phyloP scores from a whole-genome alignment of 2,329 filamentous ascomycete species.

The Arachnopeziza araneosa region DNA sequence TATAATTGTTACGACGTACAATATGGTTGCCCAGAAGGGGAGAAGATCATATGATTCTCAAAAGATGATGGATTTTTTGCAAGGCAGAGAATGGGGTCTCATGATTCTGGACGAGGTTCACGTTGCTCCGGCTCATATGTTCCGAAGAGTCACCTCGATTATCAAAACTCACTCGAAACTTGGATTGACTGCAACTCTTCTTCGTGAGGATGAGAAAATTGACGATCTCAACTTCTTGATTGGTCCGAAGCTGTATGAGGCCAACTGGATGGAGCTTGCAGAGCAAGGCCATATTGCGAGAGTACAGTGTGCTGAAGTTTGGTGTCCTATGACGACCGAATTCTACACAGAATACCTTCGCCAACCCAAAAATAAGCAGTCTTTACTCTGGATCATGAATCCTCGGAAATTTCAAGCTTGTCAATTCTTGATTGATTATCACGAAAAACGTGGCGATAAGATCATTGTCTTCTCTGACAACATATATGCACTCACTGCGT shows the following conservation, averaged over 20 bases:
- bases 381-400: constrained; percentile 91
- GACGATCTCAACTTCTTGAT: constrained; percentile 96
- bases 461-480: constrained; percentile 99
- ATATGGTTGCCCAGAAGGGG: constrained; percentile 92
- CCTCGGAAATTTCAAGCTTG: constrained; percentile 95
- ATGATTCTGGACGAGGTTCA: constrained; percentile 98
- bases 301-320: constrained; percentile 97
- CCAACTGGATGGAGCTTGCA: constrained; percentile 98
- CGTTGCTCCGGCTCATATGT: constrained; percentile 94
- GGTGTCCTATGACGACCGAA: constrained; percentile 98
- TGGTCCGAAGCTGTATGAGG: constrained; percentile 94
- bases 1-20: constrained; percentile 96
- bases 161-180: constrained; percentile 96
- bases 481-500: constrained; percentile 82
- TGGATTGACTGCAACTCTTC: constrained; percentile 85
- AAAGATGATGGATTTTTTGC: constrained; percentile 96
- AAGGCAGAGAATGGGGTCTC: constrained; percentile 86
- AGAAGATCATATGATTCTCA: constrained; percentile 86
- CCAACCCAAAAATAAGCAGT: constrained; percentile 59
- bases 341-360: constrained; percentile 93
- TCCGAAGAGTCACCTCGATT: constrained; percentile 84
- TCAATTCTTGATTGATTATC: constrained; percentile 97
- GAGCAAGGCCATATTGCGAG: constrained; percentile 95
- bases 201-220: constrained; percentile 98
- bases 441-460: constrained; percentile 91